A percentile compares a stretch with the other conserved stretches of the same genome.
Evolutionary conservation across 495 filamentous ascomycete genomes (phyloP).

Genomic region (Bacidia rubella): DNA sequence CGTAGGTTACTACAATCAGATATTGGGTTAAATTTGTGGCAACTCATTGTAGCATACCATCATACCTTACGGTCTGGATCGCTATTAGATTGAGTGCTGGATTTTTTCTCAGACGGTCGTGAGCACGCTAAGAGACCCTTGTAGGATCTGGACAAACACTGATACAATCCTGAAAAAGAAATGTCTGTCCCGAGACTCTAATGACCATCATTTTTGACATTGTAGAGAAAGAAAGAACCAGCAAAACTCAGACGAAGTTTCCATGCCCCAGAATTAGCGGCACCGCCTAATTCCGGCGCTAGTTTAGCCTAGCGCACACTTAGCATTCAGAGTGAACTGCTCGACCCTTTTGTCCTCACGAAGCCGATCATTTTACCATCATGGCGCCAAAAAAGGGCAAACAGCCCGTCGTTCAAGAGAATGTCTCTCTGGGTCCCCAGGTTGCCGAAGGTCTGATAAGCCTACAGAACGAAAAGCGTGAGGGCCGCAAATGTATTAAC

Average conservation of each 20-base stretch:
- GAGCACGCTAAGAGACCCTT: conserved; percentile 86
- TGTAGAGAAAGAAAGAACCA: conserved; percentile 43
- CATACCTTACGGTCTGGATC: conserved; percentile 43
- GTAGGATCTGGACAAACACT: conserved; percentile 87
- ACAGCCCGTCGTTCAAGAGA: conserved; percentile 68
- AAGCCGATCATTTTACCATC: conserved; percentile 22
- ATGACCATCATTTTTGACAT: conserved; percentile 89
- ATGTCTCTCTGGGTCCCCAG: conserved; percentile 95
- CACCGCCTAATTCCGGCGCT: background rate
- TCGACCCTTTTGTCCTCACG: background rate
- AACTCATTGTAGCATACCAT: conserved; percentile 39
- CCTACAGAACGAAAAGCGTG: background rate
- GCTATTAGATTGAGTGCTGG: conserved; percentile 51
- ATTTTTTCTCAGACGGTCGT: conserved; percentile 88
- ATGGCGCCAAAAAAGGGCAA: conserved; percentile 80
- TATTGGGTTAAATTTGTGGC: conserved; percentile 34
- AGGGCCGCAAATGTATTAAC: background rate
- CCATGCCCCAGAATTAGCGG: background rate
- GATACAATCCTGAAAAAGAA: conserved; percentile 34
- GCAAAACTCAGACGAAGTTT: background rate
- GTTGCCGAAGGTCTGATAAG: conserved; percentile 61
- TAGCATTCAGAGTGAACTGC: background rate
- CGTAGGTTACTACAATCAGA: background rate
- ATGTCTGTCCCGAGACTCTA: conserved; percentile 99
- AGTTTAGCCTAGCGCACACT: conserved; percentile 3